Evolutionary conservation across 2,329 filamentous ascomycete species (phyloP).

Genomic region (Xylaria sp.): DNA sequence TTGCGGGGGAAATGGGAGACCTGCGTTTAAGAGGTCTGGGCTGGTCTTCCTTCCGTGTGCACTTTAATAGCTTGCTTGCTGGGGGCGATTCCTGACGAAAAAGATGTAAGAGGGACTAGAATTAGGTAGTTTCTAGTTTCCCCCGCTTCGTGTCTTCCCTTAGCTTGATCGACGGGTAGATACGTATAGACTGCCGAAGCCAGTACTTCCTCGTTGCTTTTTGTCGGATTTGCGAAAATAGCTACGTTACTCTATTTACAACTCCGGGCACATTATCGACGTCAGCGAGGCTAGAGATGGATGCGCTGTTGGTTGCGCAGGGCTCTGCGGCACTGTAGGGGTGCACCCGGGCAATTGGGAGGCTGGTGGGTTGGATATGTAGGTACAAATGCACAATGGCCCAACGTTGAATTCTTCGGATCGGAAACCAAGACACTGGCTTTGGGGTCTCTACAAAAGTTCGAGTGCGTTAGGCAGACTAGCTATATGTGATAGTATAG

Average conservation of each 20-base stretch:
- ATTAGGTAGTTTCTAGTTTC: constrained; percentile 22
- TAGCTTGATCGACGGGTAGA: constrained; percentile 15
- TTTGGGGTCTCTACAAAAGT: constrained; percentile 6
- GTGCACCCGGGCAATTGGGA: constrained; percentile 39
- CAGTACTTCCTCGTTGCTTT: not conserved
- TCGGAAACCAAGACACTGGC: constrained; percentile 24
- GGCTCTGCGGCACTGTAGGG: constrained; percentile 37
- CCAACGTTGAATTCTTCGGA: constrained; percentile 38
- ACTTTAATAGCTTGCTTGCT: constrained; percentile 16
- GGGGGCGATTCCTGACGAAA: constrained; percentile 7
- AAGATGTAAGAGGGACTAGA: constrained; percentile 17
- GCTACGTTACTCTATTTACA: constrained; percentile 9
- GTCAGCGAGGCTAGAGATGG: constrained; percentile 19
- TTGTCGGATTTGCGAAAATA: constrained; percentile 15
- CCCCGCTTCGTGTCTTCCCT: constrained; percentile 31
- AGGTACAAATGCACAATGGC: constrained; percentile 45
- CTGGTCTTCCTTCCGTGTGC: not conserved
- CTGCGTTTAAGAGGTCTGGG: constrained; percentile 11
- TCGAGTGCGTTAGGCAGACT: not conserved
- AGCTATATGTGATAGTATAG: constrained; percentile 10
- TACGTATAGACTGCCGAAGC: constrained; percentile 4
- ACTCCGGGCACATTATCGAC: constrained; percentile 13
- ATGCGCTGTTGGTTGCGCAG: constrained; percentile 28
- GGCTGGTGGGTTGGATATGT: constrained; percentile 43
- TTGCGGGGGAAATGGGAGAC: not conserved